Base-by-base conservation (phyloP, 78 protist species). In the Tieghemostelium lacteum region DNA sequence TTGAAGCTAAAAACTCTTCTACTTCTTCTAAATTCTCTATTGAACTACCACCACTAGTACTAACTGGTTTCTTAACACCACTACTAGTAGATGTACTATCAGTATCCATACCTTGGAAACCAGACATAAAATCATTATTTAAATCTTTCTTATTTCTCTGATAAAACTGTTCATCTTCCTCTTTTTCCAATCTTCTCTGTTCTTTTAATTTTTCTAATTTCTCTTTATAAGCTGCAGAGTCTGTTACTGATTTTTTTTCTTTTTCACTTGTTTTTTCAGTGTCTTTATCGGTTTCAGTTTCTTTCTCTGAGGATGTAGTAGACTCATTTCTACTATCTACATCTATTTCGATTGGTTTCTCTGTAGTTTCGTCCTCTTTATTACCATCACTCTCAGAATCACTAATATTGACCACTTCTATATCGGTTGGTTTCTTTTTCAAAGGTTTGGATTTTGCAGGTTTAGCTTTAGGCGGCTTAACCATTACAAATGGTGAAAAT, bases 1-100 rank as follows among this genome's bases (percentile, higher is more conserved):
- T 77, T 29, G 42, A 62, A 6, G 24, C 1, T 0, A 77, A 17
- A 17, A 64, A 77, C 58, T 77, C 87, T 4, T 64, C 74, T 20
- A 64, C 24, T 22, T 20, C 14, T 17, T 77, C 87, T 17, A 77
- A 36, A 45, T 64, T 74, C 3, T 50, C 37, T 1, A 2, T 31
- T 33, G 19, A n/a, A n/a, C n/a, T n/a, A n/a, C n/a, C n/a, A n/a
- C n/a, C n/a, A n/a, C n/a, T n/a, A n/a, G n/a, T n/a, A n/a, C n/a
- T n/a, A n/a, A n/a, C n/a, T n/a, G n/a, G n/a, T n/a, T n/a, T n/a
- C n/a, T n/a, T n/a, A n/a, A n/a, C n/a, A n/a, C n/a, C n/a, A n/a
- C n/a, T n/a, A n/a, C n/a, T n/a, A n/a, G n/a, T n/a, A n/a, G n/a
- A n/a, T n/a, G n/a, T n/a, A n/a, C n/a, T n/a, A n/a, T n/a, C n/a